Base-by-base conservation (phyloP, 768 basidiomycete species). In the Tulasnella sp. region DNA sequence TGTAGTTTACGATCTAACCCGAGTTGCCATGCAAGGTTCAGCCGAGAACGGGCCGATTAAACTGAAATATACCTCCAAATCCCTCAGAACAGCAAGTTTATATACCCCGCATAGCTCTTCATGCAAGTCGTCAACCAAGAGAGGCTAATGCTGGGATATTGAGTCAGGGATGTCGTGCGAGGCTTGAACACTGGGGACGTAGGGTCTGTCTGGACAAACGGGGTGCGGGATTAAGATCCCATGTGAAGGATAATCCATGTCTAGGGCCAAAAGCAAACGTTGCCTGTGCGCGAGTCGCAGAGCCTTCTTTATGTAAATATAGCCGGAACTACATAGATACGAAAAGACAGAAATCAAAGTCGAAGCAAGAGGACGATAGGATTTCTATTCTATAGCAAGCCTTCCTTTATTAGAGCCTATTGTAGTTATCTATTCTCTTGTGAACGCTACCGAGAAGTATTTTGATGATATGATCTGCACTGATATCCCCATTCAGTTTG, bases 361-460 rank as follows among this genome's bases (percentile, higher is more conserved):
- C n/a, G n/a, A n/a, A n/a, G n/a, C n/a, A n/a, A n/a, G n/a, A n/a
- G n/a, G n/a, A n/a, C n/a, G 27, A 12, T 27, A 36, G 8, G 3
- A 68, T 68, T 34, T 14, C 9, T 18, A 52, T 7, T n/a, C n/a
- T n/a, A n/a, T n/a, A n/a, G n/a, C n/a, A n/a, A n/a, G n/a, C n/a
- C n/a, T 10, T n/a, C 16, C 21, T 16, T 19, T 36, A 31, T 68
- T 34, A 68, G 34, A 68, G 62, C 62, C 36, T 68, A 27, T 68
- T 36, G 31, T 68, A 68, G 62, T 68, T 68, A 34, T 68, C 62
- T 68, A 68, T 27, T 12, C 62, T 68, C 62, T 68, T 68, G 2
- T 31, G 2, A 34, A 93, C 89, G 1, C 91, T 92, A 40, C 92
- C 92, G 31, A 92, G 84, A 14, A 93, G 85, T 44, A 91, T 88